These are phyloP conservation scores for Saxophila tyrrhenica DNA, from an alignment of 495 filamentous ascomycete genomes.

Conservation along the genomic window DNA sequence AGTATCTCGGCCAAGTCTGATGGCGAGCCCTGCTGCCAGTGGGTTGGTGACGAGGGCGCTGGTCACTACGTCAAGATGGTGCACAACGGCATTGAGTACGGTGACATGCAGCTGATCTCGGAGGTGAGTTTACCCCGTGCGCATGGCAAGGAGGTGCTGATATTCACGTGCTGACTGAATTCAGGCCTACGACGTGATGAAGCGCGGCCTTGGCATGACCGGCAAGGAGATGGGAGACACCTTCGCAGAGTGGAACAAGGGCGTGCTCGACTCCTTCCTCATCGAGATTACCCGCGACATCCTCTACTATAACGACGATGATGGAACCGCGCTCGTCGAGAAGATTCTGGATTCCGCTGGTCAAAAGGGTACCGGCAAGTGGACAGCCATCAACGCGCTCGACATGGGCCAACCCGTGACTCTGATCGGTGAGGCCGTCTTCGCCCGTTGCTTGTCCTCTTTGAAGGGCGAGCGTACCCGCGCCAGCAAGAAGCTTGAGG, in stretches of 20 bases:
- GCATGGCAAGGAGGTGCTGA: background rate
- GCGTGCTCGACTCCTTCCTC: conserved; percentile 96
- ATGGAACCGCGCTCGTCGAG: conserved; percentile 81
- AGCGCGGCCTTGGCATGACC: conserved; percentile 77
- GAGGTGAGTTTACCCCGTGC: conserved; percentile 54
- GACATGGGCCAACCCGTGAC: conserved; percentile 99
- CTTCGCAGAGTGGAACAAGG: conserved; percentile 93
- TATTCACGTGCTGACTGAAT: conserved; percentile 13
- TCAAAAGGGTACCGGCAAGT: conserved; percentile 99
- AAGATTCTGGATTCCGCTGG: conserved; percentile 98
- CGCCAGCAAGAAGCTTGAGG: conserved; percentile 66
- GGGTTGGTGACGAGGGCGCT: conserved; percentile 98
- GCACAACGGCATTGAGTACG: conserved; percentile 99
- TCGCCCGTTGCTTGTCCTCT: conserved; percentile 84
- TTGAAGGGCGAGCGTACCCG: conserved; percentile 87
- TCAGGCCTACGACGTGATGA: conserved; percentile 98
- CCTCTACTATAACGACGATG: conserved; percentile 92
- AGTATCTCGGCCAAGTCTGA: conserved; percentile 94
- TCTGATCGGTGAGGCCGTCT: conserved; percentile 92
- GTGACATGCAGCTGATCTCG: conserved; percentile 99
- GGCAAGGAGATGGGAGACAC: conserved; percentile 92
- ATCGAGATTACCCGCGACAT: conserved; percentile 98
- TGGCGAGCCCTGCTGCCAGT: conserved; percentile 93
- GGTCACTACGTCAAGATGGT: conserved; percentile 99
- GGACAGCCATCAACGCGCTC: conserved; percentile 97